Evolutionary conservation across 2,329 filamentous ascomycete species (phyloP).

Genomic region (Fusarium drepaniforme): DNA sequence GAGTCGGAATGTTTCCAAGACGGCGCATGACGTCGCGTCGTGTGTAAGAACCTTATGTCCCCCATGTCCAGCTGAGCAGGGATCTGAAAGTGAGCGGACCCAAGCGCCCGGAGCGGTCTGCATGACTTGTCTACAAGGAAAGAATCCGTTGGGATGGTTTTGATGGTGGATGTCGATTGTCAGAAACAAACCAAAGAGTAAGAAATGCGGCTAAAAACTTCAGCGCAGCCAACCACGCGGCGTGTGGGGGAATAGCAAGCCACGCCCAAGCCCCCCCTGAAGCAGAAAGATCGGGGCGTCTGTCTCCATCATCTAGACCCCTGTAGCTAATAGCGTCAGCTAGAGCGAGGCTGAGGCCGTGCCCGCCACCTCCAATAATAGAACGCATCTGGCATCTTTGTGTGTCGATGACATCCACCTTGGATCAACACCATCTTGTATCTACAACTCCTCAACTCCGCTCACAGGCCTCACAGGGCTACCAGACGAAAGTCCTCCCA

Average conservation of each 20-base stretch:
- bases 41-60: constrained; percentile 27
- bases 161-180: not conserved
- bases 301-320: not conserved
- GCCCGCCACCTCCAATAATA: constrained; percentile 42
- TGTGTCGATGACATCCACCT: constrained; percentile 27
- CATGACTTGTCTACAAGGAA: not conserved
- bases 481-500: not conserved
- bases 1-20: not conserved
- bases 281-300: not conserved
- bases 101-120: constrained; percentile 17
- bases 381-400: constrained; percentile 33
- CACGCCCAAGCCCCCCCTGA: constrained; percentile 26
- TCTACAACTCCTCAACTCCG: not conserved
- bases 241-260: constrained; percentile 19
- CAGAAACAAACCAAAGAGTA: not conserved
- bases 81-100: constrained; percentile 28
- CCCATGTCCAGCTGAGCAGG: constrained; percentile 40
- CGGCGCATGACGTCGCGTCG: constrained; percentile 11
- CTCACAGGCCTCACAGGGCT: constrained; percentile 32
- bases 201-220: constrained; percentile 31
- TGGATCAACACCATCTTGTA: not conserved
- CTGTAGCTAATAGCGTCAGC: constrained; percentile 28
- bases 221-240: constrained; percentile 15
- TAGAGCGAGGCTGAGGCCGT: constrained; percentile 38
- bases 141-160: not conserved